Evolutionary conservation across 2,329 filamentous ascomycete genomes (phyloP), one percentile per base, ranked within the genome.

Genomic region (Stachybotrys chartarum): DNA sequence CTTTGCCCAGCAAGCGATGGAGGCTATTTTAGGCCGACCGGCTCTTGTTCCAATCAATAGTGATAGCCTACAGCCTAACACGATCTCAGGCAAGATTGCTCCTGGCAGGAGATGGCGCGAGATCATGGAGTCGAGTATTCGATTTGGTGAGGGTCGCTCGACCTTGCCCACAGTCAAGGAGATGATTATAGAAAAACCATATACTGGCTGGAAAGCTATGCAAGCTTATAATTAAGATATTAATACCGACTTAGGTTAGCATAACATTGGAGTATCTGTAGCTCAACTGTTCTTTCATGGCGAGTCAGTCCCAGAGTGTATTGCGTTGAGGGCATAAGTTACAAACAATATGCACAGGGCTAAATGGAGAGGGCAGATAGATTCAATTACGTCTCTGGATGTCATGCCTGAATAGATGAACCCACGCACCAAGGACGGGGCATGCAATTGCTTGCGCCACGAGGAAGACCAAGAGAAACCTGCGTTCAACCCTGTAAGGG

Each of bases 1-100:
- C 5, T 83, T 84, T 62, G 80, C 82, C 7, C 81, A 79, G 73
- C 79, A 83, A 66, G 80, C 24, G 24, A 24, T 24, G 24, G 24
- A 24, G 24, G 77, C 80, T 6, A 64, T 84, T n/a, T 73, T 82
- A 0, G 79, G 78, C 7, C 72, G 81, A 8, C 74, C 72, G n/a
- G 79, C 82, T 50, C 77, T 76, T 2, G 76, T 83, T 7, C 79
- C 79, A 3, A 61, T 63, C 54, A 70, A 75, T 14, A 78, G 81
- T 4, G 78, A 82, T 68, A 80, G 77, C 24, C 68, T 75, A 30
- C 66, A 69, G 57, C 71, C 74, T 52, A 79, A 77, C 61, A 53
- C 52, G 30, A 73, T 82, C 1, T 70, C 82, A 8, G 80, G 80
- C 6, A 82, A 82, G 60, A 71, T 82, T 14, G 72, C 68, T 30